These are phyloP conservation scores for Sambucus nigra DNA, from an alignment of 129 eudicot species.

Conservation along the genomic window DNA sequence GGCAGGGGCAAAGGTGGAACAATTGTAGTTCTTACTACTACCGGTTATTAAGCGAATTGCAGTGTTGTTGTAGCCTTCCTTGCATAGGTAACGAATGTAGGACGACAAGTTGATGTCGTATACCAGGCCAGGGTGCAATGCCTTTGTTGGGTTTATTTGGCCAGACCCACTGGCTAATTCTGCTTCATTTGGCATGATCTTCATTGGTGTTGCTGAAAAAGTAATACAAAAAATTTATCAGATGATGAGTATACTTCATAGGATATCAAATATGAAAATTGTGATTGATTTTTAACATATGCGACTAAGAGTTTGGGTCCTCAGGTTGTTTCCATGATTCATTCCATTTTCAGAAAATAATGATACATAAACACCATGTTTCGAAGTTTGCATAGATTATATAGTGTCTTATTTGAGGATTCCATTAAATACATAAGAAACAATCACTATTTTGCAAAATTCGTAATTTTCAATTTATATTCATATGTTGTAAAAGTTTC, in stretches of 20 bases:
- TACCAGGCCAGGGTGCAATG: slow-evolving; percentile 66
- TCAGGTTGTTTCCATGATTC: too few species aligned
- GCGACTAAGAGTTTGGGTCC: too few species aligned
- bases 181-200: slow-evolving; percentile 31
- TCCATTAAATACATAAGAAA: too few species aligned
- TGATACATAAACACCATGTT: too few species aligned
- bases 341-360: too few species aligned
- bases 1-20: slow-evolving; percentile 32
- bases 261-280: not conserved
- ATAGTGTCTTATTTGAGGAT: not conserved
- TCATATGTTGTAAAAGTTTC: too few species aligned
- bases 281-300: too few species aligned
- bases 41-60: slow-evolving; percentile 42
- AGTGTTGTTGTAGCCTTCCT: slow-evolving; percentile 53
- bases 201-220: slow-evolving; percentile 56
- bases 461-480: too few species aligned
- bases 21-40: slow-evolving; percentile 25
- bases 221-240: not conserved
- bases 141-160: slow-evolving; percentile 51
- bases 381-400: not conserved
- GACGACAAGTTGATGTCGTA: slow-evolving; percentile 40
- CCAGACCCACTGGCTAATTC: slow-evolving; percentile 71
- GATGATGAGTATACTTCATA: not conserved
- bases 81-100: slow-evolving; percentile 66
- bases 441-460: too few species aligned